Evolutionary conservation across 169 alveolate genomes (phyloP), one percentile per base, ranked within the genome.

Genomic region (Eimeria acervulina): DNA sequence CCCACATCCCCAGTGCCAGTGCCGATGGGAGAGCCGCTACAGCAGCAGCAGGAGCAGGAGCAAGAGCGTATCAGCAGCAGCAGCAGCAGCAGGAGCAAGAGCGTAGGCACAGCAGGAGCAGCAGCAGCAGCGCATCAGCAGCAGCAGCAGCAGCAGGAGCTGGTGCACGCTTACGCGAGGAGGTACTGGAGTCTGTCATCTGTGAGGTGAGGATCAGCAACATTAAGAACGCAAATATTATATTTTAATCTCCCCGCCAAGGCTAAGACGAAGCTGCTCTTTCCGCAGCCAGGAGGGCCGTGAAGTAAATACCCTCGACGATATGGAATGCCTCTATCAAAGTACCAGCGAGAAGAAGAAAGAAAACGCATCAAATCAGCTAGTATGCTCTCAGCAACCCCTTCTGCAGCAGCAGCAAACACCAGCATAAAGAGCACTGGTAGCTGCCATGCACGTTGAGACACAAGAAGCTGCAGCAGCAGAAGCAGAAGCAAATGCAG

Each of bases 231-330:
- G 36, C 98, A 97, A 12, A 98, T 97, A 90, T 97, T 97, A 85
- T 97, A 97, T 74, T 97, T 97, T 68, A 97, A 88, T 31, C 96
- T 93, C 12, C 99, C 99, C 19, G 99, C 99, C 51, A 98, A 68
- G 10, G 99, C 99, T 83, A 96, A 90, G 38, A 97, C 97, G 44
- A 97, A 97, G 90, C 98, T 97, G 88, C 98, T 98, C 81, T 98
- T 98, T 2, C 99, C 99, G 80, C 98, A 97, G 23, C 99, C 99
- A 0, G 99, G 99, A 1, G 99, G 99, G 2, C 99, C 99, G 84
- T 96, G 97, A 10, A 98, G 95, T 4, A 98, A 96, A 72, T 98
- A 98, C 8, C 99, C 98, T 42, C 99, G 95, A 33, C 99, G 96
- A 89, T 98, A 97, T 15, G 99, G 99, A 52, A 98, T 97, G 19